Evolutionary conservation across 1,139 yeast species (phyloP), one percentile per base, ranked within the genome.

Genomic region (Candida pseudocylindracea): DNA sequence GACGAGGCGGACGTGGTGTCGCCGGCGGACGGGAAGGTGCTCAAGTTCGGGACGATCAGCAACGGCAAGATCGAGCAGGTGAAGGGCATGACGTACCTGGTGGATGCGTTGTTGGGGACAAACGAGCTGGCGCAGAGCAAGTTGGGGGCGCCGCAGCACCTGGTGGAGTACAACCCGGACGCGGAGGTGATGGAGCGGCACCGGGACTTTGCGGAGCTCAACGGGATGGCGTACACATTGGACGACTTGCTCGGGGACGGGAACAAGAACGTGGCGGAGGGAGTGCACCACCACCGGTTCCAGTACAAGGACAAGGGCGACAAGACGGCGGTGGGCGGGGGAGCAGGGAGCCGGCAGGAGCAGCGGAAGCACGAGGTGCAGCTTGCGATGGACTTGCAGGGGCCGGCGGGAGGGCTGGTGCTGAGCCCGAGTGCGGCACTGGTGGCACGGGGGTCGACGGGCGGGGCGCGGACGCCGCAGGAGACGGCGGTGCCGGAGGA

Each of bases 11-110:
- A 70, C 36, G 52, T 88, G 34, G 92, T 76, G 8, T 74, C 92
- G 28, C 99, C 99, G 2, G 73, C 94, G 33, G 99, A 91, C 51
- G 99, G 99, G 26, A 75, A 68, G 41, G 75, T 91, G 8, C 57
- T 91, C 38, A 85, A 81, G 43, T 65, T 80, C 41, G 99, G 99
- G 30, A 58, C 69, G 25, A 81, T 85, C 34, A 75, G 73, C 36
- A 63, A 72, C 41, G 92, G 93, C 30, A 80, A 76, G 43, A 83
- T 91, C 37, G 96, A 88, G 52, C 96, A 88, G 50, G 96, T 91
- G 32, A 91, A 91, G 54, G 99, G 98, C 8, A 69, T 88, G 66
- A 80, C 93, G 0, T 91, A 91, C 50, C 75, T 93, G 2, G 64
- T 88, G 11, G 91, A 80, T 43, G 91, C 93, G 7, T 66, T 91